Conservation (phyloP, 805 yeast genomes). For the Deakozyma indianensis region DNA sequence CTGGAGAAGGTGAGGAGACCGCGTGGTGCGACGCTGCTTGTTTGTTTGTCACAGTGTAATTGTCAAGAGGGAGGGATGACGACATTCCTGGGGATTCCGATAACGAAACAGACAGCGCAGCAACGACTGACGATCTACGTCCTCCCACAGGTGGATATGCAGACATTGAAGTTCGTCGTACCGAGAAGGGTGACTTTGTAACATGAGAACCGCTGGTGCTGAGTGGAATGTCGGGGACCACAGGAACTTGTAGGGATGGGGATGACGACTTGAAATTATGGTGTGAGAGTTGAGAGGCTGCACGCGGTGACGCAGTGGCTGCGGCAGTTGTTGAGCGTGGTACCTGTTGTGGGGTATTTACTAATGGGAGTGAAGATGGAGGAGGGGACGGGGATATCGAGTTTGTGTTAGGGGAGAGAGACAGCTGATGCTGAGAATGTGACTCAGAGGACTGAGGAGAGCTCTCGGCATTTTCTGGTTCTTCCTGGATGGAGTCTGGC, state of each 20-base stretch:
- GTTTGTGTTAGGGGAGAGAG: neutral
- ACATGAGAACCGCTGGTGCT: neutral
- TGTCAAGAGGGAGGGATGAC: neutral
- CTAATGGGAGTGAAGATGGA: neutral
- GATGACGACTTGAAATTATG: neutral
- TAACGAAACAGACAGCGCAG: neutral
- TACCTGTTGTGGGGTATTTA: neutral
- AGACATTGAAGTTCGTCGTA: neutral
- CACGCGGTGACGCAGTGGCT: neutral
- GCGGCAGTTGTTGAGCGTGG: neutral
- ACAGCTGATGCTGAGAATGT: neutral
- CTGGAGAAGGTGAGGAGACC: neutral
- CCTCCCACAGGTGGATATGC: neutral
- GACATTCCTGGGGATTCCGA: neutral
- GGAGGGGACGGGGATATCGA: neutral
- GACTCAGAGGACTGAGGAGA: neutral
- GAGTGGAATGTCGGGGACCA: neutral
- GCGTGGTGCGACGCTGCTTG: neutral
- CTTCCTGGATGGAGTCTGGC: constrained; percentile 16
- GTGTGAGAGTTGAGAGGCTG: neutral
- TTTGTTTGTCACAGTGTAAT: neutral
- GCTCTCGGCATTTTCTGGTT: constrained; percentile 3
- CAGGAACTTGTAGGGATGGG: neutral
- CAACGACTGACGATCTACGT: neutral
- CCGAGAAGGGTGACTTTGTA: neutral